A percentile compares a stretch with the other conserved stretches of the same genome.
Evolutionary conservation across 345 rosid genomes (phyloP).

Genomic region (Lepidium didymum): DNA sequence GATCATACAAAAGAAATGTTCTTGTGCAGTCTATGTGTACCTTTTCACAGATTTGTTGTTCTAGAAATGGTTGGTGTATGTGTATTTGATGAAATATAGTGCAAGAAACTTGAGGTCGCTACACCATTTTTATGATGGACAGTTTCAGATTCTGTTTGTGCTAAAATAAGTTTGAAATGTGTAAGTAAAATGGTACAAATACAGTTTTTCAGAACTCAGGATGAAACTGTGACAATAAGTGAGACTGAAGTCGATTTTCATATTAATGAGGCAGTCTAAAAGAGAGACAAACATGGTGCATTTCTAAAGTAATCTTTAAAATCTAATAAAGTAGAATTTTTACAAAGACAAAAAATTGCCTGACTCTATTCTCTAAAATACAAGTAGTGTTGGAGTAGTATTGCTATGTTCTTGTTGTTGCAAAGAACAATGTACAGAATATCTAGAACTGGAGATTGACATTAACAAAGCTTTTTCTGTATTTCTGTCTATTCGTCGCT

Average conservation of each 20-base stretch:
- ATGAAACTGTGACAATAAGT: neutral
- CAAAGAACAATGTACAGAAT: neutral
- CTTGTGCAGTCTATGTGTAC: neutral
- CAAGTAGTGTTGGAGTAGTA: neutral
- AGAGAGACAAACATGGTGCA: too few species aligned
- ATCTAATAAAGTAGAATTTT: neutral
- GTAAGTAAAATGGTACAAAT: neutral
- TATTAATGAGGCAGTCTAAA: neutral
- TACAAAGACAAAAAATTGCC: neutral
- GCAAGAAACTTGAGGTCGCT: neutral
- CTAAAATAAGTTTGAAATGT: neutral
- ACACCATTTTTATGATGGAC: neutral
- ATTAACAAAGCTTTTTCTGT: constrained; percentile 1
- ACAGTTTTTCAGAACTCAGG: neutral
- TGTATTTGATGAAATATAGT: neutral
- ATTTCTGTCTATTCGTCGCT: neutral
- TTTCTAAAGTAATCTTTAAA: too few species aligned
- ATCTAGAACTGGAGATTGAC: neutral
- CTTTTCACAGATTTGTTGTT: neutral
- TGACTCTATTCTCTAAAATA: neutral
- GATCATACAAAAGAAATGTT: neutral
- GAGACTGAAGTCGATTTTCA: neutral
- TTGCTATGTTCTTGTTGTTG: neutral
- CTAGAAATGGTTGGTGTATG: neutral
- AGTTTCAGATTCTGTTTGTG: neutral